Percentiles rank a stretch among this genome's conserved stretches.
phyloP scores from a whole-genome alignment of 2,329 filamentous ascomycete genomes.

The Trichoderma atrobrunneum region DNA sequence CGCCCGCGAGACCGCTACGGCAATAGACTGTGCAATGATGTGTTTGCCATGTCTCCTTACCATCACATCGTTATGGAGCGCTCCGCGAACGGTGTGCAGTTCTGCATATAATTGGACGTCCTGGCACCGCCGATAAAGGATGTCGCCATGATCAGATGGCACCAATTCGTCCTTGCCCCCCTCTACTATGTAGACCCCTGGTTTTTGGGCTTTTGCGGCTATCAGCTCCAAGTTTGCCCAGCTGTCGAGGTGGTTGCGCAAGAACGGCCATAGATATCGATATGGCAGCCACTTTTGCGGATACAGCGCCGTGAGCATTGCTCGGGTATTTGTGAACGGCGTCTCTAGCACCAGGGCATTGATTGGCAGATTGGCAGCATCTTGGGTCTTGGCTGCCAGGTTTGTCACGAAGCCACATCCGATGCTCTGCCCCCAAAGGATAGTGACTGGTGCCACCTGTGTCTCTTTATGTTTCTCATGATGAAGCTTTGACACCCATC shows the following conservation, averaged over 20 bases:
- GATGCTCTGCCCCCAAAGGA: conserved; percentile 77
- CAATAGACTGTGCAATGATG: conserved; percentile 45
- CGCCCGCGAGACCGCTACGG: conserved; percentile 23
- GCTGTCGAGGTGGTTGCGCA: conserved; percentile 62
- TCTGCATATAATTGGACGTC: conserved; percentile 47
- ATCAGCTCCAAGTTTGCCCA: conserved; percentile 49
- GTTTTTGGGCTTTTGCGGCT: conserved; percentile 30
- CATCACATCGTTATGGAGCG: conserved; percentile 58
- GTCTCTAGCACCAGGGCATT: conserved; percentile 67
- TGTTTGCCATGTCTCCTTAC: conserved; percentile 44
- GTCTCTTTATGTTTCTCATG: conserved; percentile 20
- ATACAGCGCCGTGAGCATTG: conserved; percentile 70
- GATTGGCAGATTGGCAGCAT: conserved; percentile 40
- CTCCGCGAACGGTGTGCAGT: conserved; percentile 44
- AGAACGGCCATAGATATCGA: conserved; percentile 68
- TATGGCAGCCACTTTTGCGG: conserved; percentile 80
- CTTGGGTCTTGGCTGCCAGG: conserved; percentile 42
- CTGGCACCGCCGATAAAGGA: conserved; percentile 46
- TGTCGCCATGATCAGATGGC: conserved; percentile 47
- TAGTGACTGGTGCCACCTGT: conserved; percentile 37
- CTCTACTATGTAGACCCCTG: conserved; percentile 50
- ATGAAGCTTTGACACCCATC: conserved; percentile 55
- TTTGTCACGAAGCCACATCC: conserved; percentile 69
- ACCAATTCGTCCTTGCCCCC: conserved; percentile 60
- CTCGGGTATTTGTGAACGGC: conserved; percentile 67